Evolutionary conservation across 441 rosid species (phyloP).

Genomic region (Erysimum pusillum): DNA sequence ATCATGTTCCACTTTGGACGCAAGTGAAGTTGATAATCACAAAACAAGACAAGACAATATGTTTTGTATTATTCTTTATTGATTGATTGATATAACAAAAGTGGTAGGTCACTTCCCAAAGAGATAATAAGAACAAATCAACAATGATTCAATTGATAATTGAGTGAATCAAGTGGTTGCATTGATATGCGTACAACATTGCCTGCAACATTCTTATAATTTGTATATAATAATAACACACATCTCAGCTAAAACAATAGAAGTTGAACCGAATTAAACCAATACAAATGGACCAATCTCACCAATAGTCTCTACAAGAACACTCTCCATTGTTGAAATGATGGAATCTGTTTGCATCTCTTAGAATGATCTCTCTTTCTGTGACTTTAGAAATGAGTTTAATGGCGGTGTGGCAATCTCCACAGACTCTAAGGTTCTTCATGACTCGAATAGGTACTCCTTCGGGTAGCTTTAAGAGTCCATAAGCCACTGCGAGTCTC

Average conservation of each 20-base stretch:
- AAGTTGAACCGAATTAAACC: conserved; percentile 4
- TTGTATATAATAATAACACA: background rate
- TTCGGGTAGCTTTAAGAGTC: conserved; percentile 67
- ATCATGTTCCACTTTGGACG: conserved; percentile 40
- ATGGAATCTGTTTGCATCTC: conserved; percentile 78
- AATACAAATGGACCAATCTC: conserved; percentile 41
- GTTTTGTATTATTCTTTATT: conserved; percentile 21
- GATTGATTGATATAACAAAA: conserved; percentile 23
- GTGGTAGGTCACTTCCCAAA: conserved; percentile 40
- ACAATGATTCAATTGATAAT: conserved; percentile 2
- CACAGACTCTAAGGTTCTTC: conserved; percentile 73
- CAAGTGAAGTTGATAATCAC: conserved; percentile 34
- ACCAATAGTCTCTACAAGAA: conserved; percentile 76
- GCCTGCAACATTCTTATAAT: conserved; percentile 4
- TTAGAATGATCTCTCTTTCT: conserved; percentile 65
- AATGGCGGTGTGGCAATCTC: conserved; percentile 75
- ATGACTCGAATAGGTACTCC: conserved; percentile 70
- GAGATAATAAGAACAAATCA: conserved; percentile 34
- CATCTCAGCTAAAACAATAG: conserved; percentile 8
- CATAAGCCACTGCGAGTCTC: conserved; percentile 72
- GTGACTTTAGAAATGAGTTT: conserved; percentile 66
- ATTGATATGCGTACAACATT: conserved; percentile 37
- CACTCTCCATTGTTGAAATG: conserved; percentile 69
- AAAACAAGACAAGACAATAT: conserved; percentile 33
- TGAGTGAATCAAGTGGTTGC: conserved; percentile 29